Conservation (phyloP, 352 stramenopile genomes). For the Phytophthora pluvialis region DNA sequence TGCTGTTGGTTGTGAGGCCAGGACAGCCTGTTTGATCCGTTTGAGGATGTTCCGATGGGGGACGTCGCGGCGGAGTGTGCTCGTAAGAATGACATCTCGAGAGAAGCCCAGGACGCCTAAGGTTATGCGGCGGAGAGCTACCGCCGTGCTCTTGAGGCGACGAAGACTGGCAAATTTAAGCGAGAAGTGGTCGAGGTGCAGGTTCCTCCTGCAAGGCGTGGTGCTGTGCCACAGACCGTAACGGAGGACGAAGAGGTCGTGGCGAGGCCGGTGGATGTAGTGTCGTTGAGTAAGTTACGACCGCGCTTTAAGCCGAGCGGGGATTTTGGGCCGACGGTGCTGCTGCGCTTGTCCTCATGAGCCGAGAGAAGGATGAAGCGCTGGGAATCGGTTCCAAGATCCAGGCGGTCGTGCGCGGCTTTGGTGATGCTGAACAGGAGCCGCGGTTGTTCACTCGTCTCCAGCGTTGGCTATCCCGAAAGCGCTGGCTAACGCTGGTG, state of each 20-base stretch:
- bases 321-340: slow-evolving; percentile 91
- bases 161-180: slow-evolving; percentile 68
- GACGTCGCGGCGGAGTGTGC: slow-evolving; percentile 94
- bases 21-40: slow-evolving; percentile 95
- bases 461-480: slow-evolving; percentile 92
- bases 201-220: slow-evolving; percentile 55
- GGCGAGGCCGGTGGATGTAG: slow-evolving; percentile 71
- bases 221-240: slow-evolving; percentile 31
- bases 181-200: slow-evolving; percentile 88
- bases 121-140: slow-evolving; percentile 94
- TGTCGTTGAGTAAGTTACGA: slow-evolving; percentile 86
- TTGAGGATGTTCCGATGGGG: slow-evolving; percentile 95
- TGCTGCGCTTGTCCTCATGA: slow-evolving; percentile 94
- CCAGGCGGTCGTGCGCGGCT: slow-evolving; percentile 71
- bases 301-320: slow-evolving; percentile 88
- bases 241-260: slow-evolving; percentile 92
- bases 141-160: slow-evolving; percentile 67
- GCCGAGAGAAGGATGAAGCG: slow-evolving; percentile 66
- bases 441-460: slow-evolving; percentile 93
- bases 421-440: slow-evolving; percentile 77
- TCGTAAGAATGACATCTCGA: slow-evolving; percentile 74
- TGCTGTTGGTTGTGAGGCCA: slow-evolving; percentile 58
- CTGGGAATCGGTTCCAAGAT: slow-evolving; percentile 63
- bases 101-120: slow-evolving; percentile 95
- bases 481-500: slow-evolving; percentile 74